Conservation (phyloP, 345 rosid species). For the Heritiera fomes region DNA sequence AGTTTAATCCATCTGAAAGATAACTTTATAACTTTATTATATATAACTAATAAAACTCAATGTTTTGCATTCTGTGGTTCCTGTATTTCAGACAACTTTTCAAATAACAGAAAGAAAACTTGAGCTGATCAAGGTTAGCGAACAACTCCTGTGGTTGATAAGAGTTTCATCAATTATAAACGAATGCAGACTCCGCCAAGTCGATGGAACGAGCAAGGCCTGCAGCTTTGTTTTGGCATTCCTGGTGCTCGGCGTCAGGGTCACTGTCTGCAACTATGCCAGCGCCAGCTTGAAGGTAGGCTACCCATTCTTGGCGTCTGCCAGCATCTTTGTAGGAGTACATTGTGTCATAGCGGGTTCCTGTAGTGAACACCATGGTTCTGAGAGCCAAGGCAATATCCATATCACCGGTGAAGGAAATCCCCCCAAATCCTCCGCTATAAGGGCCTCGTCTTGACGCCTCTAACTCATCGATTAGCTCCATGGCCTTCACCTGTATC, state of each 20-base stretch:
- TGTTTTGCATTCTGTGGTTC: neutral
- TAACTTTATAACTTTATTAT: neutral
- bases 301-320: no score
- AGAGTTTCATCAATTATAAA: slow-evolving; percentile 27
- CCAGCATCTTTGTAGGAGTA: slow-evolving; percentile 52
- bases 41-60: neutral
- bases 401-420: slow-evolving; percentile 82
- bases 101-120: neutral
- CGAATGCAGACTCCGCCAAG: slow-evolving; percentile 76
- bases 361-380: slow-evolving; percentile 81
- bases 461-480: slow-evolving; percentile 72
- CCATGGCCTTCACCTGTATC: slow-evolving; percentile 77
- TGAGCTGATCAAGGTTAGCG: neutral
- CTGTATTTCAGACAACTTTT: neutral
- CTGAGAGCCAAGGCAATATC: slow-evolving; percentile 82
- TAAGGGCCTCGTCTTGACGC: slow-evolving; percentile 82
- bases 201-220: slow-evolving; percentile 86
- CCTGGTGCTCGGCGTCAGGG: slow-evolving; percentile 52
- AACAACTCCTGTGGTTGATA: neutral
- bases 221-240: slow-evolving; percentile 80
- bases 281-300: no score
- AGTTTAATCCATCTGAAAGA: neutral
- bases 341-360: slow-evolving; percentile 63
- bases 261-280: no score
- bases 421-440: slow-evolving; percentile 83